These are phyloP conservation scores for Ophiocordyceps camponoti-saundersi DNA, from an alignment of 2,329 filamentous ascomycete genomes.

Conservation along the genomic window DNA sequence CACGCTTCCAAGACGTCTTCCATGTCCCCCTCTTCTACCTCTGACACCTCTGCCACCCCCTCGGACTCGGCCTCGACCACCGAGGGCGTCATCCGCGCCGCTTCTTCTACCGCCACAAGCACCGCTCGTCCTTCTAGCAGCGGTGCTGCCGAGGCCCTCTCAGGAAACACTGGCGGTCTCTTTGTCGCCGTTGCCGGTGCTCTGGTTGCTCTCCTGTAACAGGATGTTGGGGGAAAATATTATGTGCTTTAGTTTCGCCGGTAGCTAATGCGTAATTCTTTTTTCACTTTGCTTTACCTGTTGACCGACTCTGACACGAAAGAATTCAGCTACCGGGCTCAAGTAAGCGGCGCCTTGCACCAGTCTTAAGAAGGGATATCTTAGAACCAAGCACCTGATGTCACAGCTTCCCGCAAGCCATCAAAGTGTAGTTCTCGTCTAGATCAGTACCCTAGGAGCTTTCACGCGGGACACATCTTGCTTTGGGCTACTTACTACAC, in stretches of 20 bases:
- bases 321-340: too few species aligned
- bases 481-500: neutral
- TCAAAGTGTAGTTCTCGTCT: too few species aligned
- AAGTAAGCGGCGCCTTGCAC: too few species aligned
- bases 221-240: neutral
- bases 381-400: too few species aligned
- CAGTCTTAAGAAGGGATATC: too few species aligned
- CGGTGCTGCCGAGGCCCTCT: conserved; percentile 9
- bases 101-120: conserved; percentile 2
- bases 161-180: conserved; percentile 15
- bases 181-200: conserved; percentile 20
- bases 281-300: too few species aligned
- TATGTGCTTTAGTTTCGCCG: neutral
- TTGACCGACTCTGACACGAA: too few species aligned
- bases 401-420: too few species aligned
- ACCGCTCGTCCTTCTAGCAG: conserved; percentile 8
- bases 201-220: conserved; percentile 19
- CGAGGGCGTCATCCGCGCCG: conserved; percentile 5
- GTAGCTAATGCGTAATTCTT: neutral
- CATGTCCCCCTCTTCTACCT: conserved; percentile 7
- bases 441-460: too few species aligned
- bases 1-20: conserved; percentile 8
- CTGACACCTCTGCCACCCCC: conserved; percentile 7
- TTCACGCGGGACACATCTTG: too few species aligned
- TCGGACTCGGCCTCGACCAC: conserved; percentile 6